A percentile compares a stretch with the other conserved stretches of the same genome.
Conservation (phyloP, 495 filamentous ascomycete genomes). For the Venustampulla echinocandica region DNA sequence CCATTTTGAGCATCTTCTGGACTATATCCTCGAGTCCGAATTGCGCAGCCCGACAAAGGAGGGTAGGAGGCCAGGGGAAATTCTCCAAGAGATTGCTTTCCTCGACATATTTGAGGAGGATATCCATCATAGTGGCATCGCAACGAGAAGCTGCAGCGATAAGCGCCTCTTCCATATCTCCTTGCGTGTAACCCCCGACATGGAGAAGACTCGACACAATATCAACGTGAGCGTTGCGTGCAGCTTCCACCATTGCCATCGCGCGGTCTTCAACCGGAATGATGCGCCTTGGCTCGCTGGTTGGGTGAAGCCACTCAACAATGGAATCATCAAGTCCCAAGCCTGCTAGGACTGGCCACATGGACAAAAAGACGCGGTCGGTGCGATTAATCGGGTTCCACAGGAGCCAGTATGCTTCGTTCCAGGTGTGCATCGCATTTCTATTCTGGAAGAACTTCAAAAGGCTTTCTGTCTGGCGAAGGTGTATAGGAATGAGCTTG, state of each 20-base stretch:
- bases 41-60: slow-evolving; percentile 13
- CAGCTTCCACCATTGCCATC: neutral
- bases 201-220: slow-evolving; percentile 3
- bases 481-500: too few relatives aligned
- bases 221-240: neutral
- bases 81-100: neutral
- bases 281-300: neutral
- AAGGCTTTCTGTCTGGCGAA: too few relatives aligned
- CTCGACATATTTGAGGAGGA: neutral
- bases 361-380: slow-evolving; percentile 9
- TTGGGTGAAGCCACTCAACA: neutral
- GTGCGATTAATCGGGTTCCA: neutral
- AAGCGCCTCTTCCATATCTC: slow-evolving; percentile 9
- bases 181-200: slow-evolving; percentile 1
- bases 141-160: slow-evolving; percentile 5
- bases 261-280: neutral
- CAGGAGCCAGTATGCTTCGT: neutral
- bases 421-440: neutral
- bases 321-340: slow-evolving; percentile 13
- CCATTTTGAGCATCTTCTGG: neutral
- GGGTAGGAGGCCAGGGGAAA: slow-evolving; percentile 10
- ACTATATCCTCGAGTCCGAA: slow-evolving; percentile 9
- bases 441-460: neutral
- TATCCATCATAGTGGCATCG: slow-evolving; percentile 1
- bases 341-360: slow-evolving; percentile 9